These are phyloP conservation scores for Lactarius hatsudake DNA, from an alignment of 768 basidiomycete species.

Conservation along the genomic window DNA sequence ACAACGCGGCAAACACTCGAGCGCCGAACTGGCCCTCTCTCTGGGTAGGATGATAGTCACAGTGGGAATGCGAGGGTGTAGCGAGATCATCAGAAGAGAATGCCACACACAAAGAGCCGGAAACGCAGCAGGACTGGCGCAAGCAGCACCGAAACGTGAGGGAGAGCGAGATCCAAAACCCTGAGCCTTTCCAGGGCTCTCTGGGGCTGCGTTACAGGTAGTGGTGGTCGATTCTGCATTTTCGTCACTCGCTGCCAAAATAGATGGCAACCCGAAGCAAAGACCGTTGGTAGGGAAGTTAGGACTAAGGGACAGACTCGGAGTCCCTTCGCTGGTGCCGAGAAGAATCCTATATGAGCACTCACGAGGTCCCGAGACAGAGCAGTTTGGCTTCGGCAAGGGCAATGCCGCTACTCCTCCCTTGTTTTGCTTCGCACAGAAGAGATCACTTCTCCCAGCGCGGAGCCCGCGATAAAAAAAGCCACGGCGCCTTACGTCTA, in stretches of 20 bases:
- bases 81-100: background rate
- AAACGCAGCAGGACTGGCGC: background rate
- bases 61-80: background rate
- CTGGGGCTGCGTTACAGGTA: too few relatives aligned
- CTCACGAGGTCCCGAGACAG: background rate
- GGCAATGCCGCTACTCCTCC: background rate
- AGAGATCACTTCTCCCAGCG: background rate
- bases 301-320: background rate
- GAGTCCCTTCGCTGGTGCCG: background rate
- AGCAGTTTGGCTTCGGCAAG: background rate
- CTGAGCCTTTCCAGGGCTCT: background rate
- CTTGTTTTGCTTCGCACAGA: background rate
- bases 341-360: background rate
- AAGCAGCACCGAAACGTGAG: background rate
- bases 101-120: background rate
- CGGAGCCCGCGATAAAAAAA: background rate
- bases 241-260: background rate
- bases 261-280: background rate
- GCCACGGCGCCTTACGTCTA: background rate
- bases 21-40: too few relatives aligned
- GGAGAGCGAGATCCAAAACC: background rate
- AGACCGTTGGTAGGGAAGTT: background rate
- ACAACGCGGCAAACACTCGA: too few relatives aligned
- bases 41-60: background rate
- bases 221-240: too few relatives aligned